Conservation (phyloP, 129 eudicot genomes). For the Cynara cardunculus region DNA sequence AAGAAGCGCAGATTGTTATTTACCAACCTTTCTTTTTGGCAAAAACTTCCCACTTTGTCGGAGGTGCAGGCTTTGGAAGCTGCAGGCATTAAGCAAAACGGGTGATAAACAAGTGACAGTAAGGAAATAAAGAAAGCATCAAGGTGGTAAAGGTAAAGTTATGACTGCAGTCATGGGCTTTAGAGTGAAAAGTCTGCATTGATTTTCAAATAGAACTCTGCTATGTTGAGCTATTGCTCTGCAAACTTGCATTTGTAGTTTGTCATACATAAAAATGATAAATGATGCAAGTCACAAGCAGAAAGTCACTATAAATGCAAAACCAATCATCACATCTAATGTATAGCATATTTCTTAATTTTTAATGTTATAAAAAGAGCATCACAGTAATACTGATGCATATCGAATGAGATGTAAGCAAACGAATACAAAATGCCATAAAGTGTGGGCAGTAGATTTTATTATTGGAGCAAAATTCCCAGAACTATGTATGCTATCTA, state of each 20-base stretch:
- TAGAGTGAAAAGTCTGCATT: not conserved
- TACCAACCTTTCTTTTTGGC: slow-evolving; percentile 86
- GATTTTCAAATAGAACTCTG: not conserved
- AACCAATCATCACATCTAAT: too few relatives aligned
- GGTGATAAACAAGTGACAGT: not conserved
- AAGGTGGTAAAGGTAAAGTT: slow-evolving; percentile 26
- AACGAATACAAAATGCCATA: not conserved
- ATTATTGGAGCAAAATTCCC: not conserved
- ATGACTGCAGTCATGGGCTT: not conserved
- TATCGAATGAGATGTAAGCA: not conserved
- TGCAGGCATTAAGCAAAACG: slow-evolving; percentile 17
- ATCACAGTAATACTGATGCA: not conserved
- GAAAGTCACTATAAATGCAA: not conserved
- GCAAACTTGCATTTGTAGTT: not conserved
- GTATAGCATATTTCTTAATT: too few relatives aligned
- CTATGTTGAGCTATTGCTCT: not conserved
- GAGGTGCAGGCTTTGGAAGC: slow-evolving; percentile 92
- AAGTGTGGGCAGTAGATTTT: not conserved
- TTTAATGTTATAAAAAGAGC: not conserved
- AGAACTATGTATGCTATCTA: not conserved
- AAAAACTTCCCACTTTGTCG: slow-evolving; percentile 90
- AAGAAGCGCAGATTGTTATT: not conserved
- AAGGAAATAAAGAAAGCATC: slow-evolving; percentile 10
- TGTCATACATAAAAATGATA: not conserved
- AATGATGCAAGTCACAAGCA: not conserved